Base-by-base conservation (phyloP, 2,329 filamentous ascomycete species). In the Xylariaceae sp. region DNA sequence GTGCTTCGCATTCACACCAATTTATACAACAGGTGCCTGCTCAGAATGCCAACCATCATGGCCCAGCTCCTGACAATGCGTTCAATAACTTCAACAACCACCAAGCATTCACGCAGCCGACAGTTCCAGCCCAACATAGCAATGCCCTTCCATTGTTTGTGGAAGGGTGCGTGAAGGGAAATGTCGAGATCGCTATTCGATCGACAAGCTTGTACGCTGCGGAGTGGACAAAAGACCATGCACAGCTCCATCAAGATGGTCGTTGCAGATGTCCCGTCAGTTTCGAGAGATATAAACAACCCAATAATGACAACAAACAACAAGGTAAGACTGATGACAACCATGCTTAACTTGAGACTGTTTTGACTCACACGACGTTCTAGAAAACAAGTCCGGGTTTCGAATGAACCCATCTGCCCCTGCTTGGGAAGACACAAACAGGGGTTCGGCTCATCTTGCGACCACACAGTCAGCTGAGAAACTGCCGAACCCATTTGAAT, bases 151-250 rank as follows among this genome's bases (percentile, higher is more conserved):
- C 53, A n/a, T 44, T 69, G 1, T 68, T 64, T 45, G 50, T 65
- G 37, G 66, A 68, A 51, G 49, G 60, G 4, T 52, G 61, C 23
- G 56, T 61, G 4, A 57, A 53, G 5, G 57, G 64, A 13, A 51
- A 35, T 47, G 56, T 64, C 2, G 64, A 59, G 4, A 67, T 73
- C 3, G 50, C 69, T 0, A 64, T 75, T 39, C 73, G 75, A 1
- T 66, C 75, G 8, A 55, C 68, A 0, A 72, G 74, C 56, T 64
- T 75, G n/a, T 78, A 72, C 59, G 75, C 71, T 1, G 73, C 71
- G 2, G 76, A 78, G 62, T 78, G 76, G 76, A 61, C 70, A 2
- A 60, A 60, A 0, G 76, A 78, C 63, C 76, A 78, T 64, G 69
- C 70, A 9, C 59, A 62, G 15, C 69, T 72, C 3, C 76, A 78